phyloP scores from a whole-genome alignment of 176 grass and related monocot genomes.

The Chloris gayana region DNA sequence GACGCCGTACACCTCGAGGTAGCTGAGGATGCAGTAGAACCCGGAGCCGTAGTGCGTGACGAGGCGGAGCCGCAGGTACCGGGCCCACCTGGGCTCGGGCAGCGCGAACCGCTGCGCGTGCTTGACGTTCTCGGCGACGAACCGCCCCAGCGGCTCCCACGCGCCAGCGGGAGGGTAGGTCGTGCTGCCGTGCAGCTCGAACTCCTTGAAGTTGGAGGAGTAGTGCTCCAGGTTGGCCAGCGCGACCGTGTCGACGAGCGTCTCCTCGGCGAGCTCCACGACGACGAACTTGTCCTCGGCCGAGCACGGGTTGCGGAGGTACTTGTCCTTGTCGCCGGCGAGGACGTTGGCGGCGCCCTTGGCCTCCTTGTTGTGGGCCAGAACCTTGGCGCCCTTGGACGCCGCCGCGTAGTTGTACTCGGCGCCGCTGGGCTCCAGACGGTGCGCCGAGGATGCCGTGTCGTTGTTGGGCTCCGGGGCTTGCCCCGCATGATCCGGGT shows the following conservation, averaged over 20 bases:
- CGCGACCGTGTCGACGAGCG: slow-evolving; percentile 72
- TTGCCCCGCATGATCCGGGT: slow-evolving; percentile 42
- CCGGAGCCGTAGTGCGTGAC: slow-evolving; percentile 77
- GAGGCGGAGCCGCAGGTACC: slow-evolving; percentile 76
- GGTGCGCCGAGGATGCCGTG: slow-evolving; percentile 44
- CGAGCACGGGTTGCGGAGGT: slow-evolving; percentile 88
- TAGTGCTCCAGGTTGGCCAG: slow-evolving; percentile 95
- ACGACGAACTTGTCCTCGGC: slow-evolving; percentile 73
- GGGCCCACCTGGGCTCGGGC: slow-evolving; percentile 60
- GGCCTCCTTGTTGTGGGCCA: slow-evolving; percentile 84
- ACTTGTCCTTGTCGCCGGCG: slow-evolving; percentile 75
- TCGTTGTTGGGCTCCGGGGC: slow-evolving; percentile 13
- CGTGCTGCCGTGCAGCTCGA: slow-evolving; percentile 68
- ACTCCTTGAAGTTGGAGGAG: slow-evolving; percentile 78
- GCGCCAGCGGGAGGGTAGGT: slow-evolving; percentile 59
- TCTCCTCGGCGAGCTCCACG: slow-evolving; percentile 87
- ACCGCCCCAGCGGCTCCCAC: slow-evolving; percentile 66
- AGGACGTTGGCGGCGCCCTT: slow-evolving; percentile 82
- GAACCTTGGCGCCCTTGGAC: slow-evolving; percentile 82
- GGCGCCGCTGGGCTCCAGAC: slow-evolving; percentile 68
- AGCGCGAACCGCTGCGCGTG: slow-evolving; percentile 82
- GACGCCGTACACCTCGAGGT: slow-evolving; percentile 74
- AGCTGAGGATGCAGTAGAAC: slow-evolving; percentile 91
- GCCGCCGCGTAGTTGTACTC: slow-evolving; percentile 88
- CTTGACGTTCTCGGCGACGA: slow-evolving; percentile 77